Base-by-base conservation (phyloP, 2,329 filamentous ascomycete genomes). In the Leptographium lundbergii region DNA sequence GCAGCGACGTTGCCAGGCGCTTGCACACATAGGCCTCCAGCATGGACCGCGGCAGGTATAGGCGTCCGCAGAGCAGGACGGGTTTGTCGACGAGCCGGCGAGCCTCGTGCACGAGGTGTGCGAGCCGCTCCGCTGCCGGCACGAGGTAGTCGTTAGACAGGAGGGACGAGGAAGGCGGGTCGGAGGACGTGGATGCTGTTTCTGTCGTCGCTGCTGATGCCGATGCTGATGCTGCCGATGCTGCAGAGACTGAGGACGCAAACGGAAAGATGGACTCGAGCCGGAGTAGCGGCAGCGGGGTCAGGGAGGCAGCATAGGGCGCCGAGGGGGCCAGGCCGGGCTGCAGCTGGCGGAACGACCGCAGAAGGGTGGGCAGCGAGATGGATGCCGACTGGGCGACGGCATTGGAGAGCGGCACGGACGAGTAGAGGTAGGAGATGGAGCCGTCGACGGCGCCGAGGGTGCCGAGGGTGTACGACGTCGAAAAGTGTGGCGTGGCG, bases 391-490 rank as follows among this genome's bases (percentile, higher is more conserved):
- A 95, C 71, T 84, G 81, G 13, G 80, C 82, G 13, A 77, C 71
- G 78, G 90, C 63, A 57, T 85, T 77, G 47, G 78, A 75, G 59
- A 97, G 80, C 14, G 90, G 85, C 10, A 94, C 79, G 3, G 90
- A 95, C 55, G 91, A 95, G 76, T 95, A 97, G 58, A 99, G 82
- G 73, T 97, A 99, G 17, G 91, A 95, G 60, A 99, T 82, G n/a
- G 91, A 96, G 70, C 94, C 94, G 74, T 97, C 92, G 57, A 99
- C 91, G 42, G 95, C 80, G 61, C 92, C 94, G 19, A 95, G 81
- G 50, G 87, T 95, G 61, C 91, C 90, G 52, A 99, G 82, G 50
- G 89, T 88, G 73, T 99, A 99, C 45, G 91, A 92, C 19, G 91
- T 95, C 27, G 91, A 92, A 67, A 97, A 96, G 71, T 96, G 90